These are phyloP conservation scores for Aristolochia californica DNA, from an alignment of 164 flowering plant species.

Conservation along the genomic window DNA sequence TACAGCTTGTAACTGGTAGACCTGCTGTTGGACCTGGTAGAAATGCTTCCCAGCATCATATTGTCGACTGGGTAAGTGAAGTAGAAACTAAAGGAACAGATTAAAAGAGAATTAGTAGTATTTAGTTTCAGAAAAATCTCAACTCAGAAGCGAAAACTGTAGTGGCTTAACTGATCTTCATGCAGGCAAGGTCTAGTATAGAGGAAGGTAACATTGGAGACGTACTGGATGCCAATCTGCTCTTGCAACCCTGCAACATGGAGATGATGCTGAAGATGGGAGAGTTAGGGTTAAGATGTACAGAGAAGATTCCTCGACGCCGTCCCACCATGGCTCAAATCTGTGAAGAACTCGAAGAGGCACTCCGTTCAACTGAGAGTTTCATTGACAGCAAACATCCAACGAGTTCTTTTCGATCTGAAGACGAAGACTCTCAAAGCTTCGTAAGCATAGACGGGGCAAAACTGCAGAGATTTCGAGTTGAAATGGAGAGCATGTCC, in stretches of 20 bases:
- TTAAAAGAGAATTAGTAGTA: neutral
- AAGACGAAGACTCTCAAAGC: conserved; percentile 23
- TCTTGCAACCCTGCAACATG: conserved; percentile 46
- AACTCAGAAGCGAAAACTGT: neutral
- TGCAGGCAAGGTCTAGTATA: conserved; percentile 52
- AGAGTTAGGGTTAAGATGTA: conserved; percentile 44
- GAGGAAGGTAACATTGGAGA: conserved; percentile 44
- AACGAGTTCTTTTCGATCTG: conserved; percentile 5
- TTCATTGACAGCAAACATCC: conserved; percentile 10
- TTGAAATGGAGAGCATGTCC: conserved; percentile 49
- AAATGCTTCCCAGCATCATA: conserved; percentile 23
- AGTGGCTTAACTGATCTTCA: neutral
- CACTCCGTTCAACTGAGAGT: conserved; percentile 21
- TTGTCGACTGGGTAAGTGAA: conserved; percentile 49
- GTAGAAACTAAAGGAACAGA: neutral
- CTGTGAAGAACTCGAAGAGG: conserved; percentile 47
- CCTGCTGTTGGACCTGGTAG: conserved; percentile 37
- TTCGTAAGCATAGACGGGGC: conserved; percentile 42
- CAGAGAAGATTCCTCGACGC: conserved; percentile 34
- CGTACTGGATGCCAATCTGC: conserved; percentile 47
- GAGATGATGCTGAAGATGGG: conserved; percentile 67
- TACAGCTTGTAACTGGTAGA: conserved; percentile 59
- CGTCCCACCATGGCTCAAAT: conserved; percentile 65
- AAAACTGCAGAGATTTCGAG: conserved; percentile 38
- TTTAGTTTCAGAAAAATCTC: neutral